These are phyloP conservation scores for Zalaria sp. DNA, from an alignment of 2,329 filamentous ascomycete species.

Conservation along the genomic window DNA sequence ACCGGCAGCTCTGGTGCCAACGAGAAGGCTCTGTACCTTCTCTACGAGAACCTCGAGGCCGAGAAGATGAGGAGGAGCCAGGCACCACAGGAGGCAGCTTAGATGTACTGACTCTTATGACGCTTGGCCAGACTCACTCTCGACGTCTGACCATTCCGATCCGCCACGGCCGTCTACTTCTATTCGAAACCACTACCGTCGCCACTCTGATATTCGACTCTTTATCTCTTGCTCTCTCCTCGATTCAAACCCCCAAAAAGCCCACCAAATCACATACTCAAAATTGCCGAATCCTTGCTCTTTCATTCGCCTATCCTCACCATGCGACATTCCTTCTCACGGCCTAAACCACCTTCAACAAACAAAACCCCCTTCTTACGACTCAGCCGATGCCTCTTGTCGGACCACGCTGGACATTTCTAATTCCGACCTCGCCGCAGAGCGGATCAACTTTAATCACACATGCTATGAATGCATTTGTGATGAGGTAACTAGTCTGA, in stretches of 20 bases:
- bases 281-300: not conserved
- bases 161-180: not conserved
- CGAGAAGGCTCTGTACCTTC: constrained; percentile 85
- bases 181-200: not conserved
- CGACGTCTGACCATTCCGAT: not conserved
- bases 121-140: not conserved
- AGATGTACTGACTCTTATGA: constrained; percentile 6
- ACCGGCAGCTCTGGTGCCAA: constrained; percentile 90
- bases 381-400: not conserved
- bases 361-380: not conserved
- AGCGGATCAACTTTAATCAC: not conserved
- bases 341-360: too few species aligned
- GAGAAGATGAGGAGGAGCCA: constrained; percentile 98
- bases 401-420: not conserved
- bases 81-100: constrained; percentile 27
- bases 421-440: not conserved
- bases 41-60: constrained; percentile 97
- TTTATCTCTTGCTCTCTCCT: not conserved
- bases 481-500: too few species aligned
- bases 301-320: too few species aligned
- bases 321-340: too few species aligned
- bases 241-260: not conserved
- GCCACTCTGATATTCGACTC: not conserved
- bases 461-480: too few species aligned
- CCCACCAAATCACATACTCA: not conserved